Base-by-base conservation (phyloP, 148 eudicot genomes). In the Persicaria maculosa region DNA sequence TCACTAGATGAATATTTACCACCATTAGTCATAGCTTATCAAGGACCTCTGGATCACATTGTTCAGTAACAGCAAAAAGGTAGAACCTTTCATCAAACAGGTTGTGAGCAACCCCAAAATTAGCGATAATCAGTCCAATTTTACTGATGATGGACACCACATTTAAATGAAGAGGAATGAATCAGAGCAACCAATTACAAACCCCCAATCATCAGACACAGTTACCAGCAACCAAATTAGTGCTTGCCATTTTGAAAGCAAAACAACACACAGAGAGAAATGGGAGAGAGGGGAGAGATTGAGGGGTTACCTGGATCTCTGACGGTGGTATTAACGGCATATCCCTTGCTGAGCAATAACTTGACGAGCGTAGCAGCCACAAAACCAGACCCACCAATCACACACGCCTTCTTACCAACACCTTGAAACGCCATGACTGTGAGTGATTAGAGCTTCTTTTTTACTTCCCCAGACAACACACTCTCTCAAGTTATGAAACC, bases 341-440 rank as follows among this genome's bases (percentile, higher is more conserved):
- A 87, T 11, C 83, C 83, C 45, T 77, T 85, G 76, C 80, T 74
- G 25, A 89, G 76, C 80, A 87, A 75, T 58, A 83, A 52, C 74
- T 87, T 89, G 54, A 89, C 61, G 25, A 89, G 87, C 50, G 73
- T 74, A 0, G 90, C 75, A 4, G 88, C 93, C 31, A 89, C 87
- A 65, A 75, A 89, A 7, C 93, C 93, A 7, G 84, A 78, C 54
- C 93, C 93, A 0, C 93, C 90, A 7, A 89, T 76, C 4, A 89
- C 86, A 44, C 93, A 87, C 0, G 78, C 93, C 69, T 74, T 85
- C 80, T 74, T 83, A 4, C 11, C 72, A 45, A 19, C 76, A 20
- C 44, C 57, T 67, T 77, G 25, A 16, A 67, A 15, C 0, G 72
- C 82, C 83, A 83, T 83, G 40, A 47, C 0, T 4, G 57, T 16